phyloP scores from a whole-genome alignment of 78 protist species.

The Planoprotostelium fungivorum region DNA sequence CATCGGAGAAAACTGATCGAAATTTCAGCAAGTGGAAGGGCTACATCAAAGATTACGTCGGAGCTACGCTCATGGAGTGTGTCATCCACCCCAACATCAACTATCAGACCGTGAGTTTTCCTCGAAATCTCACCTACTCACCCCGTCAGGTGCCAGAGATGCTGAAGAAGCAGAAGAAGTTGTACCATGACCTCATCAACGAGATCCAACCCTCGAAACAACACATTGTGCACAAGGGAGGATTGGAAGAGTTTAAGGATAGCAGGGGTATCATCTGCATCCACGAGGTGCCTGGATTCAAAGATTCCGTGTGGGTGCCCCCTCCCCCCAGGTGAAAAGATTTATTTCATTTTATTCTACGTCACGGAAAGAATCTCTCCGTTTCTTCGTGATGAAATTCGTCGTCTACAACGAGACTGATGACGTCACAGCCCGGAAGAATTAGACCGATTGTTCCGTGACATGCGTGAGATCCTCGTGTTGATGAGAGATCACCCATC shows the following conservation, averaged over 20 bases:
- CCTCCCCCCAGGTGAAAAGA: background rate
- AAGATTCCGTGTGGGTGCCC: slow-evolving; percentile 33
- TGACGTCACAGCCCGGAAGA: background rate
- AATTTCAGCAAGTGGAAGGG: slow-evolving; percentile 52
- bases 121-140: background rate
- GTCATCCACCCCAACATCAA: too few species aligned
- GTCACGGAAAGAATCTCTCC: too few species aligned
- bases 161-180: slow-evolving; percentile 25
- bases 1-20: background rate
- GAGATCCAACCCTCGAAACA: slow-evolving; percentile 20
- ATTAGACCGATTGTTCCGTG: background rate
- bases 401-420: background rate
- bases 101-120: too few species aligned
- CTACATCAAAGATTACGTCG: slow-evolving; percentile 90
- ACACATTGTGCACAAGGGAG: slow-evolving; percentile 34
- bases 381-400: too few species aligned
- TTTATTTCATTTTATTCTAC: too few species aligned
- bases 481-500: slow-evolving; percentile 8
- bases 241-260: slow-evolving; percentile 10
- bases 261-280: slow-evolving; percentile 9
- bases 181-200: slow-evolving; percentile 18
- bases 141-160: slow-evolving; percentile 10
- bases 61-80: slow-evolving; percentile 44
- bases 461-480: background rate
- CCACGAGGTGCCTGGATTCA: slow-evolving; percentile 16